A percentile compares a stretch with the other conserved stretches of the same genome.
Evolutionary conservation across 345 rosid genomes (phyloP).

Genomic region (Pelargonium nanum): DNA sequence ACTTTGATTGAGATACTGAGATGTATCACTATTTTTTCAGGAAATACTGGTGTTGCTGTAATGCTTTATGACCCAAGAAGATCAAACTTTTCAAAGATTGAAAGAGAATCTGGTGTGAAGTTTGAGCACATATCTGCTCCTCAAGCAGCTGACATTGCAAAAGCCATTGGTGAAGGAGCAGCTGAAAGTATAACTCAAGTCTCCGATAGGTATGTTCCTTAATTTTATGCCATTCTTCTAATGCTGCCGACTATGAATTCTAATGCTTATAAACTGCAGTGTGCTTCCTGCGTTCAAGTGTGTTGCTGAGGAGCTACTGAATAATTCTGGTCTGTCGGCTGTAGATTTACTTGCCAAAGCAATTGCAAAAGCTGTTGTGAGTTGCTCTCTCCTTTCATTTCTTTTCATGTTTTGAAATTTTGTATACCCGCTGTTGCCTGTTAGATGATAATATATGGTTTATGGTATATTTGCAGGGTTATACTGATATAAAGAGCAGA

Average conservation of each 20-base stretch:
- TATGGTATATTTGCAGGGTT: constrained; percentile 46
- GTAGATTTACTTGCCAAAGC: constrained; percentile 87
- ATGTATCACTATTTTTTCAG: constrained; percentile 22
- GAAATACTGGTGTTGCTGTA: constrained; percentile 90
- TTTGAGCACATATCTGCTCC: constrained; percentile 86
- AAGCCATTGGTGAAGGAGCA: constrained; percentile 66
- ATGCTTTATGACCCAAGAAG: constrained; percentile 87
- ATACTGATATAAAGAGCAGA: constrained; percentile 77
- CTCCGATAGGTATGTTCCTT: constrained; percentile 61
- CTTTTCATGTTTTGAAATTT: neutral
- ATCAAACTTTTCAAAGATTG: constrained; percentile 60
- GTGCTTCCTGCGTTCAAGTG: constrained; percentile 78
- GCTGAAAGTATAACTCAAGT: constrained; percentile 65
- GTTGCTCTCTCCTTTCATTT: constrained; percentile 14
- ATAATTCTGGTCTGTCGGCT: constrained; percentile 61
- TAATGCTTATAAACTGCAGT: constrained; percentile 29
- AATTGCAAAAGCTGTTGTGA: constrained; percentile 76
- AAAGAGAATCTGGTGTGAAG: constrained; percentile 78
- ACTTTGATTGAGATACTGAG: constrained; percentile 5
- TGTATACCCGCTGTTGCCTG: neutral
- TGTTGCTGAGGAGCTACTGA: constrained; percentile 69
- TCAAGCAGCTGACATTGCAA: constrained; percentile 70
- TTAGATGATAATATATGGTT: neutral
- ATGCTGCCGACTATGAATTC: neutral
- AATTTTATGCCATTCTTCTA: neutral